Evolutionary conservation across 1,284 basidiomycete genomes (phyloP), one percentile per base, ranked within the genome.

Genomic region (Pyrrhoderma noxium): DNA sequence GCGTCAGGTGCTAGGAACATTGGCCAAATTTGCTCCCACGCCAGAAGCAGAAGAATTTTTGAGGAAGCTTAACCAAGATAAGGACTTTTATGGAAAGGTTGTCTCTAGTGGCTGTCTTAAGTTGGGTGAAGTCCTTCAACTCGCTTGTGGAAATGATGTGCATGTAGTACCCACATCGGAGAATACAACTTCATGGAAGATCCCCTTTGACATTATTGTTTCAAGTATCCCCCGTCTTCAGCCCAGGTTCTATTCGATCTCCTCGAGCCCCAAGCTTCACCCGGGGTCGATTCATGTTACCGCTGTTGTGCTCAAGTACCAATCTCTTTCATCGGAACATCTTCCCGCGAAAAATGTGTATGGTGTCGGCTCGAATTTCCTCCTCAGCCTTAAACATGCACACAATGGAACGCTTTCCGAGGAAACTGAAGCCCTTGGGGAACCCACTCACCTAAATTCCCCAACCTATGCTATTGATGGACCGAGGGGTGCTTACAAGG

Each of bases 171-270:
- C 89, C 8, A 79, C 77, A 4, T 65, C 75, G 8, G 75, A 78
- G 57, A 89, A 88, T 66, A 88, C 88, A 45, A 86, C 89, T 0
- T 65, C 76, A 9, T 99, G 95, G 95, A 60, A 75, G n/a, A 94
- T 99, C 61, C 94, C 95, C 39, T 97, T 99, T 65, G 95, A 99
- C 67, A 88, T 94, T 61, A 85, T 99, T 61, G 84, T 99, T 54
- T 95, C 93, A 3, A 83, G 88, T 47, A 83, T 97, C 48, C 85
- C 93, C 35, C 92, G 95, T 59, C 79, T 99, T 18, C 93, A 96
- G 64, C 94, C 95, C 36, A 87, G 95, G 54, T 99, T 89, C 76
- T 99, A 97, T 71, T 99, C 96, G 39, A 99, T 99, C 69, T 97
- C 95, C 13, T 97, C 93, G 21, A 92, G 89, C 56, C 93, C 96